Evolutionary conservation across 768 basidiomycete genomes (phyloP), one percentile per base, ranked within the genome.

Genomic region (Suillus plorans): DNA sequence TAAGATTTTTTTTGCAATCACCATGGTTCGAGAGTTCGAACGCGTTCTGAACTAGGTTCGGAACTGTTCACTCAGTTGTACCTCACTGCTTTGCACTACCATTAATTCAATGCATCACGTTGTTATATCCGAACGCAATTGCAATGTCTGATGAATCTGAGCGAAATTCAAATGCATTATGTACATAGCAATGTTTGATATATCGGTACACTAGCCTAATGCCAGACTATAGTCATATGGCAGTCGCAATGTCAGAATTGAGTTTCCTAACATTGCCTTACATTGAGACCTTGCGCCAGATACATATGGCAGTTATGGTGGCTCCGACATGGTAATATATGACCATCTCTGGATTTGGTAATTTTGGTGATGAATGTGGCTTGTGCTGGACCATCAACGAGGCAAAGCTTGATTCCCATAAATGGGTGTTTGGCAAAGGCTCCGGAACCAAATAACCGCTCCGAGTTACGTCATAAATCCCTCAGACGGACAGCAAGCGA

Each of bases 381-480:
- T 47, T 49, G 49, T 55, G 50, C n/a, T 25, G 34, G 50, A 8
- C 36, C 36, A 31, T 37, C 10, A 37, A 36, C 63, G 37, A 60
- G 55, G 20, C 65, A 66, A 61, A 22, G 68, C 20, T 44, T 44
- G 60, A 61, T 42, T 71, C 6, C 70, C 65, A 67, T 70, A 71
- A 66, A 34, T 10, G 65, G 62, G 31, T 72, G 65, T 72, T 72
- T 69, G 67, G 67, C 71, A 69, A 66, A 49, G 53, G 60, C 66
- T 49, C 64, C 39, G 50, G 63, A 66, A 68, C 64, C 60, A 64
- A 71, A 71, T 67, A 63, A 68, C 22, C 52, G 14, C 50, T 41
- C 22, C 22, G 20, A 52, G 13, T 60, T 31, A 25, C 41, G 42
- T 55, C 28, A 53, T 49, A 5, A n/a, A n/a, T 49, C 22, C 13